A percentile compares a stretch with the other conserved stretches of the same genome.
Evolutionary conservation across 2,329 filamentous ascomycete species (phyloP).

Genomic region (Apiospora aurea): DNA sequence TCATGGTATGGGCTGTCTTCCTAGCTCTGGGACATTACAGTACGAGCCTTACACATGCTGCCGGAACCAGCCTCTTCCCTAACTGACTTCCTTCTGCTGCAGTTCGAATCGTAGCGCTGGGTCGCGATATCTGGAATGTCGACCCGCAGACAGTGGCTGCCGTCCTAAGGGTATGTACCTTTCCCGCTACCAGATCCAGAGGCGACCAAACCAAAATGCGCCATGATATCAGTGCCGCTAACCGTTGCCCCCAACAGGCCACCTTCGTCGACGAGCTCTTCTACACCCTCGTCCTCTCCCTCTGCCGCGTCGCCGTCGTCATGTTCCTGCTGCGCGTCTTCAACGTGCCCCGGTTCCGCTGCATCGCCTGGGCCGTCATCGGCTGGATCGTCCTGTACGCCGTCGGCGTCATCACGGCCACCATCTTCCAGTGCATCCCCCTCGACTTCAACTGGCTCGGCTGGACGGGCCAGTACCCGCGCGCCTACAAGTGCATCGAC

Average conservation of each 20-base stretch:
- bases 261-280: constrained; percentile 27
- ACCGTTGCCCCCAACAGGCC: not conserved
- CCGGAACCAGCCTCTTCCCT: not conserved
- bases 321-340: constrained; percentile 29
- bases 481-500: constrained; percentile 23
- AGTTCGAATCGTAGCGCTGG: constrained; percentile 26
- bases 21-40: constrained; percentile 24
- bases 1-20: constrained; percentile 19
- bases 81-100: not conserved
- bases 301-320: constrained; percentile 41
- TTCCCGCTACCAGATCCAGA: too few relatives aligned
- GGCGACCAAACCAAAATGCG: too few relatives aligned
- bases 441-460: constrained; percentile 28
- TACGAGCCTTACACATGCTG: not conserved
- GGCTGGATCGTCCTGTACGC: constrained; percentile 25
- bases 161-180: constrained; percentile 25
- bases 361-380: constrained; percentile 23
- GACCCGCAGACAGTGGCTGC: constrained; percentile 9
- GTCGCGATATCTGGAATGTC: constrained; percentile 27
- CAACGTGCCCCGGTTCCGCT: constrained; percentile 6
- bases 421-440: constrained; percentile 28
- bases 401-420: constrained; percentile 23
- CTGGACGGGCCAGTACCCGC: constrained; percentile 27
- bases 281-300: constrained; percentile 32
- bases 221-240: not conserved